phyloP scores from a whole-genome alignment of 2,329 filamentous ascomycete species.

The Pseudopyrenochaeta lycopersici region DNA sequence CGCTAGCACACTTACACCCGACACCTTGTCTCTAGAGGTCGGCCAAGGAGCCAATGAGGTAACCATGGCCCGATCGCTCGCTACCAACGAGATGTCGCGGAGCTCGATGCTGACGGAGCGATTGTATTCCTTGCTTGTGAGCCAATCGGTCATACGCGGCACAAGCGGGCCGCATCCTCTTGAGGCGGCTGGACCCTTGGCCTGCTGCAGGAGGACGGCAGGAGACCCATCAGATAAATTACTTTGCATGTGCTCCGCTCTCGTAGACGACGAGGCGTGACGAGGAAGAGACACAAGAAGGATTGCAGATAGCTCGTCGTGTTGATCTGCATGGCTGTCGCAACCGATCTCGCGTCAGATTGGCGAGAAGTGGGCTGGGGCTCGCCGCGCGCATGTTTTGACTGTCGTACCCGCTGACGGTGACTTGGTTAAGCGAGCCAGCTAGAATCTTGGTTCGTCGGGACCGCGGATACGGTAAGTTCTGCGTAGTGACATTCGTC shows the following conservation, averaged over 20 bases:
- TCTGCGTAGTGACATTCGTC: background rate
- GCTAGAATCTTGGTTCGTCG: background rate
- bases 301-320: too few relatives aligned
- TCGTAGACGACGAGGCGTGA: background rate
- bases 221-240: constrained; percentile 11
- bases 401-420: background rate
- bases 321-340: background rate
- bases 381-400: background rate
- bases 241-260: background rate
- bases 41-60: constrained; percentile 13
- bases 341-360: background rate
- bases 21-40: constrained; percentile 4
- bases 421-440: background rate
- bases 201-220: constrained; percentile 7
- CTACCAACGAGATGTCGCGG: constrained; percentile 17
- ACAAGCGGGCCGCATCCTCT: constrained; percentile 17
- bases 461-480: background rate
- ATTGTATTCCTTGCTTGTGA: background rate
- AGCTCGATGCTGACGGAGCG: constrained; percentile 1
- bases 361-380: background rate
- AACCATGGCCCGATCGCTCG: constrained; percentile 1
- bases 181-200: constrained; percentile 22
- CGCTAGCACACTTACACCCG: constrained; percentile 5
- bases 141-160: constrained; percentile 5
- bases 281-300: background rate